Evolutionary conservation across 116 monocot genomes (phyloP), one percentile per base, ranked within the genome.

Genomic region (Posidonia oceanica): DNA sequence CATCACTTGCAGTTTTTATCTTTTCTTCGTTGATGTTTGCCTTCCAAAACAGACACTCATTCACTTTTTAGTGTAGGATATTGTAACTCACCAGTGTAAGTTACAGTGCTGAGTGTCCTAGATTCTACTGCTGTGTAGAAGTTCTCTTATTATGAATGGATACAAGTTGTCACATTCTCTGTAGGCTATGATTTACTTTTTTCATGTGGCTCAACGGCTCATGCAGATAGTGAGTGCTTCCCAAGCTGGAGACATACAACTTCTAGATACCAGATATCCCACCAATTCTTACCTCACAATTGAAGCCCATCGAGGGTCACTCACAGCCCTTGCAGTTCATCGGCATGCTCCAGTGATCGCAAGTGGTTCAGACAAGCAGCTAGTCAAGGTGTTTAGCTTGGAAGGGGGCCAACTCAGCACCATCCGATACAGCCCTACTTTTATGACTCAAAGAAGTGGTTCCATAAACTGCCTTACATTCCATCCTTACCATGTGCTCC

Each of bases 311-410:
- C 72, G 97, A 67, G 97, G 97, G 13, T 98, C 97, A 56, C 76
- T 98, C 4, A 98, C 93, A 3, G 97, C 93, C 23, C 74, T 98
- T 70, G 97, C 93, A 15, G 71, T 98, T 71, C 97, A 98, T 69
- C 84, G 87, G 4, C 90, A 98, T 78, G 93, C 97, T 11, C 90
- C 97, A 16, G 82, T 98, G 42, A 92, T 98, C 61, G 97, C 93
- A 14, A 98, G 97, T 79, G 97, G 97, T 57, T 98, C 93, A 0
- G 89, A 89, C 36, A 98, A 87, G 84, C 97, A 98, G 72, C 80
- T 93, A 12, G 81, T 93, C 40, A 98, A 98, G 77, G 90, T 98
- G 36, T 98, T 98, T 67, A 92, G 83, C 57, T 75, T 90, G 59
- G 82, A 86, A 71, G 97, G 93, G 36, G 80, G 85, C 36, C 89